Base-by-base conservation (phyloP, 1,284 basidiomycete genomes). In the Papiliotrema flavescens region DNA sequence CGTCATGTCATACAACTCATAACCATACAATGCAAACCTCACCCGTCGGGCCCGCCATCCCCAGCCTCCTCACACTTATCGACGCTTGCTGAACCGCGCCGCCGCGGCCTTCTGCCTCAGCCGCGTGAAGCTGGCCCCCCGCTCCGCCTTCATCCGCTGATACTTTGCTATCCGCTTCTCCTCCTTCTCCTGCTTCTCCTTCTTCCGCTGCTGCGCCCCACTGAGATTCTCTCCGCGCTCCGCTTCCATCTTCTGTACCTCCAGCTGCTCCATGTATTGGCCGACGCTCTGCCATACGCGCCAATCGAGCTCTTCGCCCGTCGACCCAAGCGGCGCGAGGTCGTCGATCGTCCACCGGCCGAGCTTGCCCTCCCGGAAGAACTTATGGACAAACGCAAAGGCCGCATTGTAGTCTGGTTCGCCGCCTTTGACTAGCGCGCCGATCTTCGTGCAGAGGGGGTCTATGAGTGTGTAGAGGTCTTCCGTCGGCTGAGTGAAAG, bases 351-450 rank as follows among this genome's bases (percentile, higher is more conserved):
- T 80, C 76, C 78, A 80, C 22, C 71, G 61, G 2, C 80, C 80
- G 20, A 80, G 62, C 49, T 75, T 89, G 79, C 71, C 81, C 23
- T 87, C 85, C 46, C 93, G 83, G 85, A 92, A 96, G 81, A 88
- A 88, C 43, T 83, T 80, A 39, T 95, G 81, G 66, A 96, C 85
- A 80, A 86, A 89, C n/a, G 79, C 78, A 2, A 86, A 85, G 6
- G 90, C 88, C 11, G 88, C 82, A 6, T 83, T 76, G 14, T 81
- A 68, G 71, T 97, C 87, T 40, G 80, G 79, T 51, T 84, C 80
- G 1, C 87, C 90, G 1, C 91, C 90, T 57, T 85, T 83, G 62
- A 82, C 79, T 20, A 94, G 78, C 80, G 92, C 90, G n/a, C 87
- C 85, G 61, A 94, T 82, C 13, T 90, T 82, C 34, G 70, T 69